phyloP scores from a whole-genome alignment of 306 rosid genomes.

The Sindora glabra region DNA sequence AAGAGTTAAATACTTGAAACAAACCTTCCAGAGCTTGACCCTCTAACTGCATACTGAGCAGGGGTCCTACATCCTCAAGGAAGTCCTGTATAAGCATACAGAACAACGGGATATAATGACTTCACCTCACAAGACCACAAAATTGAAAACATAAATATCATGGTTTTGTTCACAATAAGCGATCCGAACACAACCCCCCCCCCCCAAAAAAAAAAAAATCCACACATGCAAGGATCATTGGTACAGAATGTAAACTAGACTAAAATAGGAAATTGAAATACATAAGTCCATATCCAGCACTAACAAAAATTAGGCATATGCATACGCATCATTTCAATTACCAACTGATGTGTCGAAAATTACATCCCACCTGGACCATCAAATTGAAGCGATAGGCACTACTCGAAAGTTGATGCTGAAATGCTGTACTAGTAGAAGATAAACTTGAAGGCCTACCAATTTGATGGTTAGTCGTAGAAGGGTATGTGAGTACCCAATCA shows the following conservation, averaged over 20 bases:
- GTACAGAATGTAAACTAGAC: not conserved
- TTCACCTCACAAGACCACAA: not conserved
- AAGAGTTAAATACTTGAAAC: slow-evolving; percentile 83
- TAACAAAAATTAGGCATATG: too few relatives aligned
- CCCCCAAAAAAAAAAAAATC: too few relatives aligned
- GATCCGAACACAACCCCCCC: too few relatives aligned
- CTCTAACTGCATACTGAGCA: slow-evolving; percentile 98
- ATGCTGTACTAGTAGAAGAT: slow-evolving; percentile 35
- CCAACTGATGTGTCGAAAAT: not conserved
- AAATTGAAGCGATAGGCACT: slow-evolving; percentile 98
- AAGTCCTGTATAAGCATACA: slow-evolving; percentile 64
- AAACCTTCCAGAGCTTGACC: slow-evolving; percentile 93
- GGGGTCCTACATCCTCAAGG: slow-evolving; percentile 96
- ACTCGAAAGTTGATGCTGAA: slow-evolving; percentile 81
- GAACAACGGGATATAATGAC: slow-evolving; percentile 12
- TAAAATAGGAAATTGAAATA: not conserved
- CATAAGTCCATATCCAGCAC: too few relatives aligned
- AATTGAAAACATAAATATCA: too few relatives aligned
- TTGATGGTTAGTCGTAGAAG: slow-evolving; percentile 58
- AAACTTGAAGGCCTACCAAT: slow-evolving; percentile 53
- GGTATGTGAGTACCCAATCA: slow-evolving; percentile 78
- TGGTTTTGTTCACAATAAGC: too few relatives aligned
- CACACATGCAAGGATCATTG: not conserved
- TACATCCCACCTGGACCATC: slow-evolving; percentile 88
- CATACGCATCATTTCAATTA: not conserved